Evolutionary conservation across 495 filamentous ascomycete genomes (phyloP).

Genomic region (Geoglossum glabrum): DNA sequence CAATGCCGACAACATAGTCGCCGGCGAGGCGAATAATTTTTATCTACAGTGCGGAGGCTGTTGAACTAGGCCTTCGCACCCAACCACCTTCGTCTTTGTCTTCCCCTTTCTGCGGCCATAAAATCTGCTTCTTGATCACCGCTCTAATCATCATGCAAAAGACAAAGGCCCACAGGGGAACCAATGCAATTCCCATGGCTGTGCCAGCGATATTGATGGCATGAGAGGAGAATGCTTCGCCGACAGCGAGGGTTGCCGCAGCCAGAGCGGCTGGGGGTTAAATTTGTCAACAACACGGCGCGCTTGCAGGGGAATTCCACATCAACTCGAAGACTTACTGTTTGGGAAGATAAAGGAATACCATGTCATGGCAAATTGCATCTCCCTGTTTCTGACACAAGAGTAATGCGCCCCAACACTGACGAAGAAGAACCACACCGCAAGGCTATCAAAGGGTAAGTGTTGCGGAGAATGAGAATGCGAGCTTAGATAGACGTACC

Average conservation of each 20-base stretch:
- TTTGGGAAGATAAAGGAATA: conserved; percentile 80
- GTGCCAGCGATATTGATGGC: conserved; percentile 48
- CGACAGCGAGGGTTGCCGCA: conserved; percentile 55
- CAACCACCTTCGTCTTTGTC: conserved; percentile 25
- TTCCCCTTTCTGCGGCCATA: conserved; percentile 56
- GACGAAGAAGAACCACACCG: conserved; percentile 73
- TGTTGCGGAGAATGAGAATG: not conserved
- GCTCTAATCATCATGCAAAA: conserved; percentile 50
- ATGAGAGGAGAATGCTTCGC: conserved; percentile 36
- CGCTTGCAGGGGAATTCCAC: conserved; percentile 13
- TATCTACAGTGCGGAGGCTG: too few species aligned
- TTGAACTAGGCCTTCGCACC: too few species aligned
- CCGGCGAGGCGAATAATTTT: too few species aligned
- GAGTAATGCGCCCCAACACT: conserved; percentile 56
- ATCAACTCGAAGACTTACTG: conserved; percentile 29
- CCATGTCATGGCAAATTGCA: conserved; percentile 76
- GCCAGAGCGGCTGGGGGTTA: conserved; percentile 13
- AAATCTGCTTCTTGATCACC: conserved; percentile 37
- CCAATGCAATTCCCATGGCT: conserved; percentile 36
- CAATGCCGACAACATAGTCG: too few species aligned
- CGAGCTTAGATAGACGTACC: conserved; percentile 17
- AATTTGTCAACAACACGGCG: not conserved
- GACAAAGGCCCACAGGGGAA: conserved; percentile 52
- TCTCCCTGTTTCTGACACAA: conserved; percentile 36
- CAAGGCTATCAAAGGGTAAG: conserved; percentile 28